Evolutionary conservation across 2,329 filamentous ascomycete species (phyloP).

Genomic region (Endoconidiophora polonica): DNA sequence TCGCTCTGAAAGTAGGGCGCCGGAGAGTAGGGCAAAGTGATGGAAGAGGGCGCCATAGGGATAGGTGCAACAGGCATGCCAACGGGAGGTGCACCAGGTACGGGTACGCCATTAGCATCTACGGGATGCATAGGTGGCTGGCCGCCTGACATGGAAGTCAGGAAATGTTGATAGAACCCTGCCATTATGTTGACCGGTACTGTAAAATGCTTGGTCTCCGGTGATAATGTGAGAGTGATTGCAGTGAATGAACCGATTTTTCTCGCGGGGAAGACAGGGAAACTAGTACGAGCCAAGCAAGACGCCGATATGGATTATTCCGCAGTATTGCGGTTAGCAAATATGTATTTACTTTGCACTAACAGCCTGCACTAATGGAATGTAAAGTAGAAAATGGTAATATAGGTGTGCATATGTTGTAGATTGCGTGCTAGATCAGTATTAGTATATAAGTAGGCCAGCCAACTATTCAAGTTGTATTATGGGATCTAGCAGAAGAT

Average conservation of each 20-base stretch:
- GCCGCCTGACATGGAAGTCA: constrained; percentile 33
- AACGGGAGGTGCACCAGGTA: constrained; percentile 17
- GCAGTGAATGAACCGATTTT: background rate
- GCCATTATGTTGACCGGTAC: constrained; percentile 26
- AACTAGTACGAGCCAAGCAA: background rate
- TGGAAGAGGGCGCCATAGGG: constrained; percentile 23
- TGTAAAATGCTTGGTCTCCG: background rate
- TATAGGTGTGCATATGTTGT: no score
- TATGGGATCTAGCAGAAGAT: no score
- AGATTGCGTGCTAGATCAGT: no score
- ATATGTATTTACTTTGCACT: no score
- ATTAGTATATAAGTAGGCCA: no score
- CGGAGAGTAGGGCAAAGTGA: constrained; percentile 30
- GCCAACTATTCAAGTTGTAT: no score
- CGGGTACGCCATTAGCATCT: constrained; percentile 24
- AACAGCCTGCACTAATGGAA: no score
- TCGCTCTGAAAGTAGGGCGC: constrained; percentile 4
- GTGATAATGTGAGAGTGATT: background rate
- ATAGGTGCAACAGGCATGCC: constrained; percentile 15
- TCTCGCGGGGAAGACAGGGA: background rate
- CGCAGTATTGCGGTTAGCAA: background rate
- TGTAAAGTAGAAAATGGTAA: no score
- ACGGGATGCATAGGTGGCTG: constrained; percentile 24
- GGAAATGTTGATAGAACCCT: constrained; percentile 39
- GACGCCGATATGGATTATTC: background rate